A percentile compares a stretch with the other conserved stretches of the same genome.
These are phyloP conservation scores for Fusarium solani-melongenae DNA, from an alignment of 2,329 filamentous ascomycete genomes.

Conservation along the genomic window DNA sequence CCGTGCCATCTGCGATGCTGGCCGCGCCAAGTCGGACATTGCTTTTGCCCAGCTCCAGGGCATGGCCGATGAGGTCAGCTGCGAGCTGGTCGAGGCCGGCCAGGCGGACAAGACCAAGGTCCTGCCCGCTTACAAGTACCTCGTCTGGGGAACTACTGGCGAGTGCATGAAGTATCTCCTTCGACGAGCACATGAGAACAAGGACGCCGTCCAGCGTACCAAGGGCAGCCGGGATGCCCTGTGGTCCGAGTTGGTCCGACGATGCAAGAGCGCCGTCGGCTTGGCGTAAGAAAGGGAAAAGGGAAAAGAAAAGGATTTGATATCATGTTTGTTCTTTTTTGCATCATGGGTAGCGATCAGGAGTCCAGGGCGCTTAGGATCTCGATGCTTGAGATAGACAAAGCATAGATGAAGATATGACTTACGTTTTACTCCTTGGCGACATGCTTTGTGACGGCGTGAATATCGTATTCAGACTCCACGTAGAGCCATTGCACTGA, in stretches of 20 bases:
- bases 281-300: conserved; percentile 40
- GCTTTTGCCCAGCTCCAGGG: conserved; percentile 81
- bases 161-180: conserved; percentile 90
- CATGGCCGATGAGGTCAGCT: conserved; percentile 94
- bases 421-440: conserved; percentile 38
- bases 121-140: conserved; percentile 76
- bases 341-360: conserved; percentile 45
- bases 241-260: conserved; percentile 68
- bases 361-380: conserved; percentile 42
- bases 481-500: conserved; percentile 78
- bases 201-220: conserved; percentile 74
- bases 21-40: conserved; percentile 53
- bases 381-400: conserved; percentile 40
- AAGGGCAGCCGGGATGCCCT: conserved; percentile 71
- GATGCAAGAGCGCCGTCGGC: conserved; percentile 58
- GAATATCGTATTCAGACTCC: conserved; percentile 43
- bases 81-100: conserved; percentile 62
- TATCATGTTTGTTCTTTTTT: conserved; percentile 41
- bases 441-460: conserved; percentile 1
- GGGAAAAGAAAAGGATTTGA: conserved; percentile 29
- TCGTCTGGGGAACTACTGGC: conserved; percentile 76
- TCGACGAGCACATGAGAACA: conserved; percentile 73
- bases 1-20: conserved; percentile 61
- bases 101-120: conserved; percentile 43
- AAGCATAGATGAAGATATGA: conserved; percentile 43